phyloP scores from a whole-genome alignment of 106 monocot species.

The Triglochin maritima region DNA sequence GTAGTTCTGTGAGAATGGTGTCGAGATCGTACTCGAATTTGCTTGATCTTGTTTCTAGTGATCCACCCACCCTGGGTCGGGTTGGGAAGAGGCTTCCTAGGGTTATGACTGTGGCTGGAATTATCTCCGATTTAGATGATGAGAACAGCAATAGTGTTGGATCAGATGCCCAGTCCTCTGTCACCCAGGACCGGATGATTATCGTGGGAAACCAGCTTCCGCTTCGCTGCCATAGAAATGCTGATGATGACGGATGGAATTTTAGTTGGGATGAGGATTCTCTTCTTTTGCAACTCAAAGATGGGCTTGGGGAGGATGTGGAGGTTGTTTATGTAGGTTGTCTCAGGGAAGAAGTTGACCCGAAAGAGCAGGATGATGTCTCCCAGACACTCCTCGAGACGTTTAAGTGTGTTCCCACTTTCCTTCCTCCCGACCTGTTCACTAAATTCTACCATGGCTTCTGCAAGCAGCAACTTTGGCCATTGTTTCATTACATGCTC shows the following conservation, averaged over 20 bases:
- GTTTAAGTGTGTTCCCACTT: constrained; percentile 52
- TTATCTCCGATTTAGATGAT: constrained; percentile 46
- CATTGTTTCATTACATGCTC: constrained; percentile 59
- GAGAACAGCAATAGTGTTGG: constrained; percentile 39
- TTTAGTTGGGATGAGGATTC: constrained; percentile 86
- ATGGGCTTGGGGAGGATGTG: constrained; percentile 75
- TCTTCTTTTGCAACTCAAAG: constrained; percentile 69
- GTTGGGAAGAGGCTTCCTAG: constrained; percentile 35
- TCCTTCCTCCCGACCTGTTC: constrained; percentile 36
- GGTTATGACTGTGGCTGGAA: constrained; percentile 58
- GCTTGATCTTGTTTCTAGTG: constrained; percentile 49
- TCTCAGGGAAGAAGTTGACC: constrained; percentile 26
- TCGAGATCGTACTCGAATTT: constrained; percentile 71
- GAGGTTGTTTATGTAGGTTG: constrained; percentile 56
- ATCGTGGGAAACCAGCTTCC: constrained; percentile 85
- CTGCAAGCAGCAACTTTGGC: constrained; percentile 71
- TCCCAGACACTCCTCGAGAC: constrained; percentile 36
- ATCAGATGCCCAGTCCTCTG: constrained; percentile 64
- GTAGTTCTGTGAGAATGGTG: constrained; percentile 25
- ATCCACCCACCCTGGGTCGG: constrained; percentile 36
- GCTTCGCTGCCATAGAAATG: constrained; percentile 36
- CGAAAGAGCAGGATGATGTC: constrained; percentile 47
- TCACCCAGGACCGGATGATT: constrained; percentile 54
- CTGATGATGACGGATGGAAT: constrained; percentile 57
- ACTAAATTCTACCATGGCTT: constrained; percentile 57